phyloP scores from a whole-genome alignment of 331 rosid species.

The Stylosanthes scabra region DNA sequence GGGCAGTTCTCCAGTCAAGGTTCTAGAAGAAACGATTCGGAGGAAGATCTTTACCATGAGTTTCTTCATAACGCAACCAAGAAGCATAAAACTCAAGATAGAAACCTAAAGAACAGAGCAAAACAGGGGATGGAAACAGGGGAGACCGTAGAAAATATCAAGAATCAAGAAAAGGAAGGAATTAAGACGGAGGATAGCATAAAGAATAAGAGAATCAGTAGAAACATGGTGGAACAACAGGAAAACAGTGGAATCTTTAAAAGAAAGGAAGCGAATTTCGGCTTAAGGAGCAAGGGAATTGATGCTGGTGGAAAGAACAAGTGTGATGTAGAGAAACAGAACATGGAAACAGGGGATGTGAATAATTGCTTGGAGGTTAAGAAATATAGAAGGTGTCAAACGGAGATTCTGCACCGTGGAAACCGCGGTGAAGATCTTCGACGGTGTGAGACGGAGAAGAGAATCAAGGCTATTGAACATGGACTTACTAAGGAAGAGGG shows the following conservation, averaged over 20 bases:
- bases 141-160: not conserved
- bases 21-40: constrained; percentile 34
- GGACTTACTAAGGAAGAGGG: constrained; percentile 1
- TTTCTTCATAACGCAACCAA: constrained; percentile 49
- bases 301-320: constrained; percentile 6
- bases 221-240: not conserved
- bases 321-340: constrained; percentile 11
- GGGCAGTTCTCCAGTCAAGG: constrained; percentile 56
- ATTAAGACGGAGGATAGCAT: constrained; percentile 22
- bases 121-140: constrained; percentile 26
- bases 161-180: not conserved
- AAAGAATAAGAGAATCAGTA: not conserved
- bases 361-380: constrained; percentile 28
- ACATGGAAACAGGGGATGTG: constrained; percentile 37
- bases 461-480: constrained; percentile 24
- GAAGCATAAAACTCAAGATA: constrained; percentile 32
- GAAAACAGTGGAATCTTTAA: not conserved
- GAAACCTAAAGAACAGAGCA: constrained; percentile 1
- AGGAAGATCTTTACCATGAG: constrained; percentile 57
- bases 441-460: constrained; percentile 59
- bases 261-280: not conserved
- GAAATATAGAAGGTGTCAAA: constrained; percentile 50
- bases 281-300: constrained; percentile 41
- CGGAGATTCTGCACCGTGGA: constrained; percentile 39
- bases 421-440: constrained; percentile 23